A percentile compares a stretch with the other conserved stretches of the same genome.
Evolutionary conservation across 2,329 filamentous ascomycete species (phyloP).

Genomic region (Rhytidhysteron rufulum): DNA sequence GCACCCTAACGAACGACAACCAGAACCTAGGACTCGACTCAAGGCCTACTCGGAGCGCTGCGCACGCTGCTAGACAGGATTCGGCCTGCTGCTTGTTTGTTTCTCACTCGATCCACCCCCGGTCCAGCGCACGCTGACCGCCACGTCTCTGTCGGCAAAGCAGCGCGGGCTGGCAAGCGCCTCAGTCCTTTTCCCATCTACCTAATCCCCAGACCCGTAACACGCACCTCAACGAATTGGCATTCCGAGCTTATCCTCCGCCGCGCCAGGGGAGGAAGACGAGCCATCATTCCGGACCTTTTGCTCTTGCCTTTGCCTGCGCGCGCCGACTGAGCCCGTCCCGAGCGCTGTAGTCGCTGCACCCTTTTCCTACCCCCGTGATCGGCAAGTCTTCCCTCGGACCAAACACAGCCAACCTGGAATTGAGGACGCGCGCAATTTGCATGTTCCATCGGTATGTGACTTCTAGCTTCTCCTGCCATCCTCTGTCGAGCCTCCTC

Average conservation of each 20-base stretch:
- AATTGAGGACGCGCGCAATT: constrained; percentile 37
- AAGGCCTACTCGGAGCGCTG: no score
- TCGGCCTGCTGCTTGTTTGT: no score
- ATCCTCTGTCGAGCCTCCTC: constrained; percentile 9
- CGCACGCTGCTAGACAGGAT: no score
- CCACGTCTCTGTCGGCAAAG: constrained; percentile 4
- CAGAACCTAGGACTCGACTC: no score
- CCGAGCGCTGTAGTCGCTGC: constrained; percentile 21
- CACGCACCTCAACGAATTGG: constrained; percentile 22
- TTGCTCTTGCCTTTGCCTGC: no score
- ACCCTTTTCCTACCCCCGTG: constrained; percentile 13
- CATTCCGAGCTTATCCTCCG: constrained; percentile 36
- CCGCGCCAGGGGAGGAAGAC: constrained; percentile 20
- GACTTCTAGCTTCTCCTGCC: constrained; percentile 9
- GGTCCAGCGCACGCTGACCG: not conserved
- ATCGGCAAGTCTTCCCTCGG: constrained; percentile 35
- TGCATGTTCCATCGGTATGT: constrained; percentile 37
- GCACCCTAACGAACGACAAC: no score
- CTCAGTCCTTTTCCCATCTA: constrained; percentile 11
- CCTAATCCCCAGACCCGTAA: constrained; percentile 10
- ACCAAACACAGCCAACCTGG: constrained; percentile 34
- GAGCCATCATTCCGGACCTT: constrained; percentile 24
- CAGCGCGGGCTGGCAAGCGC: constrained; percentile 5
- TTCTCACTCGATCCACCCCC: no score
- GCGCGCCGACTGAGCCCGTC: constrained; percentile 23